Evolutionary conservation across 495 filamentous ascomycete species (phyloP).

Genomic region (Neurospora tetraspora): DNA sequence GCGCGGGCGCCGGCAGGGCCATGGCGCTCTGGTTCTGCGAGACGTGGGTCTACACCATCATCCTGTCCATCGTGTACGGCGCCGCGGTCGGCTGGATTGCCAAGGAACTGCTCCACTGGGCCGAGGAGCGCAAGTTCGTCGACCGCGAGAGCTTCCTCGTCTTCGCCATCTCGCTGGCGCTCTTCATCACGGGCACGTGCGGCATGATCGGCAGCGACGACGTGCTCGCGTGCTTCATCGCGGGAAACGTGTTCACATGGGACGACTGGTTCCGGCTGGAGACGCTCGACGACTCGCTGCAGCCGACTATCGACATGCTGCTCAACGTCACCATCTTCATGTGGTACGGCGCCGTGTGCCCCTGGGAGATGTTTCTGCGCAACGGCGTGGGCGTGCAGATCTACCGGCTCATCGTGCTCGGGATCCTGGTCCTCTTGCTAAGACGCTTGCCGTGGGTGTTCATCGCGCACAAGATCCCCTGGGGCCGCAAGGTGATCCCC

Average conservation of each 20-base stretch:
- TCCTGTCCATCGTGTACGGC: constrained; percentile 73
- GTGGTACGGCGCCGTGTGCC: constrained; percentile 85
- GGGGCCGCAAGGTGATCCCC: constrained; percentile 37
- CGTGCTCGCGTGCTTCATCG: constrained; percentile 86
- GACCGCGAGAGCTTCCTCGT: constrained; percentile 87
- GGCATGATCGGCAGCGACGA: constrained; percentile 89
- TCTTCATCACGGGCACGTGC: constrained; percentile 80
- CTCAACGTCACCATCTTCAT: constrained; percentile 77
- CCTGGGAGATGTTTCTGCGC: constrained; percentile 60
- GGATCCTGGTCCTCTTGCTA: constrained; percentile 70
- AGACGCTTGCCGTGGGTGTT: constrained; percentile 72
- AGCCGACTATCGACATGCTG: constrained; percentile 79
- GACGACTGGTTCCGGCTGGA: constrained; percentile 90
- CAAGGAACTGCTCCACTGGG: constrained; percentile 73
- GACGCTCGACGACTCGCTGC: constrained; percentile 78
- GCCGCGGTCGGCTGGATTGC: constrained; percentile 68
- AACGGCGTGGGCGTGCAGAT: constrained; percentile 61
- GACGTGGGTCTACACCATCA: constrained; percentile 75
- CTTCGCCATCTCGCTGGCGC: constrained; percentile 41
- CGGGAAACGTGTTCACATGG: constrained; percentile 84
- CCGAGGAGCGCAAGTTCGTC: constrained; percentile 71
- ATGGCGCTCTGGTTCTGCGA: constrained; percentile 80
- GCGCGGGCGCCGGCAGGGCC: constrained; percentile 53
- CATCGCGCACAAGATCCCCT: constrained; percentile 50
- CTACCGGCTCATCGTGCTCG: constrained; percentile 66